Base-by-base conservation (phyloP, 305 asterid genomes). In the Fraxinus velutina region DNA sequence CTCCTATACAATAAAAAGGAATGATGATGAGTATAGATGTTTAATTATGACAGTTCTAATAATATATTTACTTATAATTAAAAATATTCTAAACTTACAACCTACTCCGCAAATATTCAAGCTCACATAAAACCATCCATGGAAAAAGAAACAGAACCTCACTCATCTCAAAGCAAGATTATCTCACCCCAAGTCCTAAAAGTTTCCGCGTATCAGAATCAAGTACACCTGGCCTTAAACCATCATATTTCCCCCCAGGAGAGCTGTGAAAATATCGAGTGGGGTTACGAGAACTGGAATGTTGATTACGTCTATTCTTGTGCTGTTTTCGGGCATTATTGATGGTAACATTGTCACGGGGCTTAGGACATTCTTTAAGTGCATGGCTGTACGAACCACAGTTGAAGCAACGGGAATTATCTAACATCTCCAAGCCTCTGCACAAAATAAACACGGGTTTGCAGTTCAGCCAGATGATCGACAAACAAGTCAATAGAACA, bases 321-420 rank as follows among this genome's bases (percentile, higher is more conserved):
- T 91, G 98, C 84, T 91, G 90, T 85, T 93, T 96, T 70, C 99
- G 92, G 80, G 99, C 99, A 87, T 77, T 93, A 88, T 86, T 94
- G 70, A 96, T 98, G 82, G 97, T 97, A 79, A 57, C 89, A 83
- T 78, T 89, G 83, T 96, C 92, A 78, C 98, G 97, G 78, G 99
- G 99, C 87, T 91, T 93, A 76, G 93, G 89, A 89, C 99, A 96
- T 55, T 93, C 98, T 87, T 87, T 96, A 85, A 96, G 81, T 27
- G 96, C 86, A 88, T 96, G 99, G 89, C 88, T 84, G 87, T 94
- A 96, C 2, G 98, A 94, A 79, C 94, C 91, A 88, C 99, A 96
- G 86, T 96, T 96, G 88, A 96, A 96, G 88, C 99, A 96, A 73
- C 99, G 97, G 72, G 95, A 91, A 55, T 87, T 83, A 78, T 90